Percentiles rank a stretch among this genome's conserved stretches.
phyloP scores from a whole-genome alignment of 345 rosid species.

The Eucalyptus caleyi region DNA sequence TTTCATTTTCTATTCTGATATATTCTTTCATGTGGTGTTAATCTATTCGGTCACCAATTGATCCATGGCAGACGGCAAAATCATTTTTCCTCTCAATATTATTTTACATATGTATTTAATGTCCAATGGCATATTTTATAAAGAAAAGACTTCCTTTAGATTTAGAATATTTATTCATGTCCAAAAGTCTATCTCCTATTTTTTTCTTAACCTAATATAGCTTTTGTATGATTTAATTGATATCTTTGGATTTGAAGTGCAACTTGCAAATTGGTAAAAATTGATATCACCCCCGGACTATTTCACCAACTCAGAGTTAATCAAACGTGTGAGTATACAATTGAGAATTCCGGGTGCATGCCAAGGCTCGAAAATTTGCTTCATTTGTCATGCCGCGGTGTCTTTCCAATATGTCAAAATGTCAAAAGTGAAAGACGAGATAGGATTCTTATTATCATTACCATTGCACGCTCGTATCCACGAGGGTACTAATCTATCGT shows the following conservation, averaged over 20 bases:
- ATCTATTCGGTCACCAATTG: background rate
- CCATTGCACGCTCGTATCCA: background rate
- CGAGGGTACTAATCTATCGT: background rate
- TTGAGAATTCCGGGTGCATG: background rate
- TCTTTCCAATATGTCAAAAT: background rate
- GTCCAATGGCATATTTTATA: background rate
- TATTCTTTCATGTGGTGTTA: background rate
- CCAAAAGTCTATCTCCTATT: background rate
- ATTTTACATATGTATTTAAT: background rate
- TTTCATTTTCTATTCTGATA: background rate
- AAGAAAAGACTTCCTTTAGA: background rate
- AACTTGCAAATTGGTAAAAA: background rate
- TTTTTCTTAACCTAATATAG: background rate
- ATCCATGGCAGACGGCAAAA: background rate
- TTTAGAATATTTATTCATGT: background rate
- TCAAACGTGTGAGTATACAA: background rate
- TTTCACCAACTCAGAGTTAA: background rate
- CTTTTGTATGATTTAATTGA: background rate
- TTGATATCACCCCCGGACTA: background rate
- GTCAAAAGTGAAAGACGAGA: background rate
- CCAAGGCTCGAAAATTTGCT: background rate
- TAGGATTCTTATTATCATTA: background rate
- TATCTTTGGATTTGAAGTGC: background rate
- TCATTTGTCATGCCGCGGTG: no score
- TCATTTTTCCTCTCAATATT: fast-evolving